phyloP scores from a whole-genome alignment of 1,284 basidiomycete genomes.

The Sanghuangporus baumii region DNA sequence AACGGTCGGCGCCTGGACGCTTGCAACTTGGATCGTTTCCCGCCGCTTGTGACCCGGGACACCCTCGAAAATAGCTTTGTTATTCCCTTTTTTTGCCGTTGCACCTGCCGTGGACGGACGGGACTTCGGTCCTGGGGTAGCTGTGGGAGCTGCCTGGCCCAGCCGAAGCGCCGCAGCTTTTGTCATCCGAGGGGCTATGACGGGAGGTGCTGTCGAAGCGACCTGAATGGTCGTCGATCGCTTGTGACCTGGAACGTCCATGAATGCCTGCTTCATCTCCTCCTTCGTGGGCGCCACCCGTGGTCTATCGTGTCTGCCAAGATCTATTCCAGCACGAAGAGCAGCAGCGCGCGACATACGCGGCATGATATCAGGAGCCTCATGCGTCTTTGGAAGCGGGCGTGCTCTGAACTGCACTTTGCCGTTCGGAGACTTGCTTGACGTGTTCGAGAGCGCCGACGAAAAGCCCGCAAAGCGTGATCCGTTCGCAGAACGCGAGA shows the following conservation, averaged over 20 bases:
- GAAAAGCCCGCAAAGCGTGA: background rate
- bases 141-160: constrained; percentile 37
- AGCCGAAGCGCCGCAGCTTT: constrained; percentile 64
- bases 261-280: constrained; percentile 55
- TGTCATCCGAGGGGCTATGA: constrained; percentile 67
- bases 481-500: constrained; percentile 9
- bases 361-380: constrained; percentile 64
- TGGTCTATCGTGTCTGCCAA: constrained; percentile 29
- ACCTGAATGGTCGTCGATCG: constrained; percentile 58
- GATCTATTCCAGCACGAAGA: constrained; percentile 53
- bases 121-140: constrained; percentile 29
- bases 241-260: constrained; percentile 74
- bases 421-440: constrained; percentile 32
- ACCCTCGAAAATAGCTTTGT: constrained; percentile 55
- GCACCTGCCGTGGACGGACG: constrained; percentile 17
- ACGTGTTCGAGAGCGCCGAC: constrained; percentile 22
- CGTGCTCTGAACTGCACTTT: constrained; percentile 65
- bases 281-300: constrained; percentile 53
- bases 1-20: constrained; percentile 54
- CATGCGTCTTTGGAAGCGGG: constrained; percentile 55
- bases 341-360: constrained; percentile 74
- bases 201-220: constrained; percentile 68
- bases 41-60: constrained; percentile 78
- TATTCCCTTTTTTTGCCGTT: background rate
- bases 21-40: constrained; percentile 65